These are phyloP conservation scores for Dactylonectria estremocensis DNA, from an alignment of 2,329 filamentous ascomycete species.

Conservation along the genomic window DNA sequence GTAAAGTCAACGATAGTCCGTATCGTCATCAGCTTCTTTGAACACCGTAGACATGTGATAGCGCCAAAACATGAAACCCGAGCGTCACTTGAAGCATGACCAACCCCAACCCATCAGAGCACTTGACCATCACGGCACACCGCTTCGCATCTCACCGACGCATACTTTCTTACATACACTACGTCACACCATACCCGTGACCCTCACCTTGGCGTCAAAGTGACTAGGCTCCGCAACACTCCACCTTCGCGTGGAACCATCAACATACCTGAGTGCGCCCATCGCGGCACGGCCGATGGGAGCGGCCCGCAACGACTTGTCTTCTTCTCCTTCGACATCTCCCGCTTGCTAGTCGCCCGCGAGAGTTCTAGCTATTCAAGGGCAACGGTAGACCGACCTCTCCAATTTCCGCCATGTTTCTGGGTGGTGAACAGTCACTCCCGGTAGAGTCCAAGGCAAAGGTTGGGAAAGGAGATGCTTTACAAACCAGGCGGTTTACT, in stretches of 20 bases:
- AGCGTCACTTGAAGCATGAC: not conserved
- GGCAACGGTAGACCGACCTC: not conserved
- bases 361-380: slow-evolving; percentile 21
- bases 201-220: slow-evolving; percentile 18
- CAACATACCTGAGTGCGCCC: slow-evolving; percentile 21
- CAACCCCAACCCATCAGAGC: slow-evolving; percentile 1
- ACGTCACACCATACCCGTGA: slow-evolving; percentile 30
- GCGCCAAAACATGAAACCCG: not conserved
- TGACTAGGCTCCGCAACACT: slow-evolving; percentile 12
- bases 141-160: not conserved
- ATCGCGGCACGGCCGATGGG: slow-evolving; percentile 24
- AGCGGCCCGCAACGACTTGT: slow-evolving; percentile 19
- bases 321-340: slow-evolving; percentile 13
- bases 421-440: slow-evolving; percentile 10
- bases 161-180: slow-evolving; percentile 9
- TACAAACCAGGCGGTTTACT: slow-evolving; percentile 2
- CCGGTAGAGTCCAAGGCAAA: not conserved
- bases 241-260: slow-evolving; percentile 1
- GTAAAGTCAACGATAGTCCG: not conserved
- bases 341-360: slow-evolving; percentile 19
- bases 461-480: not conserved
- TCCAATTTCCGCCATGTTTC: not conserved
- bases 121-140: slow-evolving; percentile 9
- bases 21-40: not conserved
- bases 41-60: not conserved